Evolutionary conservation across 2,329 filamentous ascomycete species (phyloP).

Genomic region (Alternaria gansuensis): DNA sequence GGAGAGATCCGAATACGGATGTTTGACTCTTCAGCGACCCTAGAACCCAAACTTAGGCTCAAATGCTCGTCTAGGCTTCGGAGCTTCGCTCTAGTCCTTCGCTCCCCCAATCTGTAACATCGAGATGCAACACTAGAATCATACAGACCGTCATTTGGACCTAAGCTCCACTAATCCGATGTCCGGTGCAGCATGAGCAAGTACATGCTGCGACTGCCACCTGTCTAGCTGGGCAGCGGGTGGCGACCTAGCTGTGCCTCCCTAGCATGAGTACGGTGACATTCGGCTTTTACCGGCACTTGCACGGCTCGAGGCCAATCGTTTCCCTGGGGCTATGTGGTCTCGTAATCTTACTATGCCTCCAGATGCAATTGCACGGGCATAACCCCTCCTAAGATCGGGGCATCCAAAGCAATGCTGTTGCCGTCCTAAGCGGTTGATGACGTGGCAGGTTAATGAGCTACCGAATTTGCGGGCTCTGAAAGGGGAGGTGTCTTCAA

Average conservation of each 20-base stretch:
- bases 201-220: background rate
- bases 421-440: background rate
- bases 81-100: constrained; percentile 17
- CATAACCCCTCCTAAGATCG: background rate
- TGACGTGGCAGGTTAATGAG: constrained; percentile 7
- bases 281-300: constrained; percentile 1
- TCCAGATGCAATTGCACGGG: constrained; percentile 6
- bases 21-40: constrained; percentile 10
- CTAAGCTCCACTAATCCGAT: constrained; percentile 15
- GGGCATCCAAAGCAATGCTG: constrained; percentile 1
- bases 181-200: constrained; percentile 14
- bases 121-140: constrained; percentile 13
- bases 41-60: constrained; percentile 18
- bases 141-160: constrained; percentile 22
- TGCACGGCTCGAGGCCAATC: constrained; percentile 13
- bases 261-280: constrained; percentile 13
- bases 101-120: constrained; percentile 12
- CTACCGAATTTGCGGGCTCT: background rate
- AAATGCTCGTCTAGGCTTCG: constrained; percentile 10
- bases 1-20: constrained; percentile 13
- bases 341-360: constrained; percentile 9
- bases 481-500: background rate
- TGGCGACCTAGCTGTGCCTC: constrained; percentile 12
- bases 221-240: background rate
- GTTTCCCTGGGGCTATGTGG: constrained; percentile 11